Percentiles rank a stretch among this genome's conserved stretches.
Evolutionary conservation across 225 moss, liverwort and hornwort genomes (phyloP).

Genomic region (Rhytidiadelphus loreus): DNA sequence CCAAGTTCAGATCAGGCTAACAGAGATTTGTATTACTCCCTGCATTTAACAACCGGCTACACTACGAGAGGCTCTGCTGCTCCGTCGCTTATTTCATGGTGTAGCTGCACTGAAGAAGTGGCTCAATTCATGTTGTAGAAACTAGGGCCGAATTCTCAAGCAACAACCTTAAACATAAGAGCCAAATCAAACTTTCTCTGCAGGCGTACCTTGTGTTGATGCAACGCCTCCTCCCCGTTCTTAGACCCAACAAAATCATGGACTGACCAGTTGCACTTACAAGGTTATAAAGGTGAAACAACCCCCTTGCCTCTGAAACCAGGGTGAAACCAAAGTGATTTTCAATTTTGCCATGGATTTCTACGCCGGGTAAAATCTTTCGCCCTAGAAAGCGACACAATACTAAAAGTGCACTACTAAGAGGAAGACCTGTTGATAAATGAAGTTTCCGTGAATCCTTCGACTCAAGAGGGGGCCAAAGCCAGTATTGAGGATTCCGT

Average conservation of each 20-base stretch:
- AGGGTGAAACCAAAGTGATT: neutral
- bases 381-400: neutral
- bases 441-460: neutral
- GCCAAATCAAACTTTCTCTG: neutral
- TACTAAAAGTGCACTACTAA: neutral
- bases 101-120: too few relatives aligned
- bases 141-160: too few relatives aligned
- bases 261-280: neutral
- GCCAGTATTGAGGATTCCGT: neutral
- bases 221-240: neutral
- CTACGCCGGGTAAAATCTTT: neutral
- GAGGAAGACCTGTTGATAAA: neutral
- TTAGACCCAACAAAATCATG: neutral
- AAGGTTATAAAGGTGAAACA: neutral
- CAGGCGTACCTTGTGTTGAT: neutral
- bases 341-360: neutral
- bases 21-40: too few relatives aligned
- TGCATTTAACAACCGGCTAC: too few relatives aligned
- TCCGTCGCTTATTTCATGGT: too few relatives aligned
- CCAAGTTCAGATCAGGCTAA: too few relatives aligned
- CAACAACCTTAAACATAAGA: neutral
- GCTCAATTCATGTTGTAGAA: too few relatives aligned
- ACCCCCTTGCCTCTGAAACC: neutral
- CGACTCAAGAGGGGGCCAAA: neutral
- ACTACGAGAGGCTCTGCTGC: too few relatives aligned